Evolutionary conservation across 192 early-diverging fungal species (phyloP), one percentile per base, ranked within the genome.

Genomic region (Podila horticola): DNA sequence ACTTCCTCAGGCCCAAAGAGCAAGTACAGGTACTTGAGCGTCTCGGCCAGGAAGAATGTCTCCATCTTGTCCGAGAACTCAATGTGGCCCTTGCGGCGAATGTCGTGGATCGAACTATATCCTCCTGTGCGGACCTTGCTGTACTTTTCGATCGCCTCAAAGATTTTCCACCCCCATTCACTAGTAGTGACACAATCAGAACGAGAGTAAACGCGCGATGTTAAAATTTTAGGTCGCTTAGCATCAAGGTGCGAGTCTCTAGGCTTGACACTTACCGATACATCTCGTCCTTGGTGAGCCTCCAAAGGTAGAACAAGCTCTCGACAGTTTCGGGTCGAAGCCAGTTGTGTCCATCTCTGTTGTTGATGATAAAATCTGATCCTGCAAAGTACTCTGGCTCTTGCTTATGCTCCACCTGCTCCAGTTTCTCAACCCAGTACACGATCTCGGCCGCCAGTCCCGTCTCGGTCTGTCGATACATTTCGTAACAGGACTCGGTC

Each of bases 21-120:
- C 73, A 98, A 74, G 66, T 95, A 98, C 41, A 97, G 85, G 70
- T 98, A 98, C 83, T 98, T 98, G 70, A 98, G 87, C 19, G 97
- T 97, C 74, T 98, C 97, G 0, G 95, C 95, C 85, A 94, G 64
- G 76, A 87, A 89, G 71, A 95, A 95, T 7, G 92, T 94, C 79
- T 95, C 93, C 95, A 95, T 95, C 73, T 92, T 91, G 84, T 95
- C 85, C 24, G 86, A 82, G 50, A 69, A 73, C 5, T 51, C 22
- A 33, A 73, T 81, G 28, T 50, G 11, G 28, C 69, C 33, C 62
- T 81, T 81, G 49, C 70, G 60, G 59, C 67, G 84, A n/a, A 93
- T 91, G 66, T 93, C 90, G 33, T 89, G 75, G 63, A 93, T 72
- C 4, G 86, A 85, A 15, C 86, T 76, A 36, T 88, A 91, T 11